phyloP scores from a whole-genome alignment of 148 eudicot species.

The Simmondsia chinensis region DNA sequence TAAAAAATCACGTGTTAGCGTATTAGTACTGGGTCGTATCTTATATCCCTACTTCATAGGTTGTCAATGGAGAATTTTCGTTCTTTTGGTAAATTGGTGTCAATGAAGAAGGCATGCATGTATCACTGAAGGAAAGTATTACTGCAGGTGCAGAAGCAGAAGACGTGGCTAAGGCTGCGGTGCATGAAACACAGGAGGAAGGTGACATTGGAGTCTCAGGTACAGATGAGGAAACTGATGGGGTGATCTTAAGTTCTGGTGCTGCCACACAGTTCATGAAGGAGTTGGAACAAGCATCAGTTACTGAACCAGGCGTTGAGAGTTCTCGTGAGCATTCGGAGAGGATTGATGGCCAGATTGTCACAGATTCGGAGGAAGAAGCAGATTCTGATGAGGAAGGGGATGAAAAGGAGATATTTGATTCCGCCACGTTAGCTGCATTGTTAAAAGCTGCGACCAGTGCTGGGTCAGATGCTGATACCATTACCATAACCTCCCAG shows the following conservation, averaged over 20 bases:
- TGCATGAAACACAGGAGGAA: constrained; percentile 23
- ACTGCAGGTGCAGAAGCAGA: constrained; percentile 1
- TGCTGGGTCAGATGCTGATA: constrained; percentile 50
- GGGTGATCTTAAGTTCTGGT: constrained; percentile 44
- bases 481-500: constrained; percentile 62
- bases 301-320: constrained; percentile 18
- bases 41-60: too few species aligned
- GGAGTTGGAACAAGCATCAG: constrained; percentile 56
- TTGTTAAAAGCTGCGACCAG: constrained; percentile 82
- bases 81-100: too few species aligned
- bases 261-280: constrained; percentile 61
- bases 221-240: constrained; percentile 63
- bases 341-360: constrained; percentile 68
- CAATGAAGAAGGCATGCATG: too few species aligned
- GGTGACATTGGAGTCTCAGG: constrained; percentile 27
- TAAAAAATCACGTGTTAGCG: too few species aligned
- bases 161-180: constrained; percentile 20
- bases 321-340: constrained; percentile 33
- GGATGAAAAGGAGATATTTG: constrained; percentile 72
- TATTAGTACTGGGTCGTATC: too few species aligned
- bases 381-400: constrained; percentile 76
- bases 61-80: too few species aligned
- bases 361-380: constrained; percentile 83
- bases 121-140: constrained; percentile 7
- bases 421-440: constrained; percentile 90